Percentiles rank a stretch among this genome's conserved stretches.
phyloP scores from a whole-genome alignment of 2,329 filamentous ascomycete genomes.

The Aureobasidium pullulans region DNA sequence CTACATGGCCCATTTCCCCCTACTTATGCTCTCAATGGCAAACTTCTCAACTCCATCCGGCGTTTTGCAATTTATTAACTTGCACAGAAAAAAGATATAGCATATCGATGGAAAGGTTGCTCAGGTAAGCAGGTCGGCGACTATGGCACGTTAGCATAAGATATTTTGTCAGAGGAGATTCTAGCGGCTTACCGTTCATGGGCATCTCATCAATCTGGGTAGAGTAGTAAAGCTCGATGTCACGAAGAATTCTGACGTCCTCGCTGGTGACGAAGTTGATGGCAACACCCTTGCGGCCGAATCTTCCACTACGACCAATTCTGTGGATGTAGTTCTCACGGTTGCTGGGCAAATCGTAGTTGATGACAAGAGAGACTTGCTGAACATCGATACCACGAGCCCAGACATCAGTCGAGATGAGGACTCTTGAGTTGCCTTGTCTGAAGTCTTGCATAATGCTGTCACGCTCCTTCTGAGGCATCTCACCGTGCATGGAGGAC shows the following conservation, averaged over 20 bases:
- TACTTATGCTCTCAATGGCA: neutral
- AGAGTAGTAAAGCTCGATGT: conserved; percentile 95
- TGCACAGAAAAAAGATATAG: neutral
- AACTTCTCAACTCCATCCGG: neutral
- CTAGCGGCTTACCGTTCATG: conserved; percentile 57
- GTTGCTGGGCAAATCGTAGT: conserved; percentile 96
- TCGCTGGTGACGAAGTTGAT: conserved; percentile 99
- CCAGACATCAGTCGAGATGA: conserved; percentile 98
- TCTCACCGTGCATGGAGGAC: conserved; percentile 97
- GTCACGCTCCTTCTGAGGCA: conserved; percentile 97
- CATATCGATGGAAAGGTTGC: neutral
- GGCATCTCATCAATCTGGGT: conserved; percentile 99
- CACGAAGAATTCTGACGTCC: conserved; percentile 91
- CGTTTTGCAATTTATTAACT: neutral
- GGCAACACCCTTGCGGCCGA: conserved; percentile 95
- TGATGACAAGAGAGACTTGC: conserved; percentile 96
- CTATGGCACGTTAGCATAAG: neutral
- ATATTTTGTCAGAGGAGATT: too few relatives aligned
- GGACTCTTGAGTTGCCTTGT: conserved; percentile 88
- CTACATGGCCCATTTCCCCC: conserved; percentile 16
- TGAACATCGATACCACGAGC: conserved; percentile 98
- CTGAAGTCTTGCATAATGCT: conserved; percentile 99
- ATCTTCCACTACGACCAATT: conserved; percentile 90
- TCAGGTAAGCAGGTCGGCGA: conserved; percentile 32
- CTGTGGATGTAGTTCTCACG: conserved; percentile 99